A percentile compares a stretch with the other conserved stretches of the same genome.
phyloP scores from a whole-genome alignment of 805 yeast genomes.

The Ogataea trehaloabstinens region DNA sequence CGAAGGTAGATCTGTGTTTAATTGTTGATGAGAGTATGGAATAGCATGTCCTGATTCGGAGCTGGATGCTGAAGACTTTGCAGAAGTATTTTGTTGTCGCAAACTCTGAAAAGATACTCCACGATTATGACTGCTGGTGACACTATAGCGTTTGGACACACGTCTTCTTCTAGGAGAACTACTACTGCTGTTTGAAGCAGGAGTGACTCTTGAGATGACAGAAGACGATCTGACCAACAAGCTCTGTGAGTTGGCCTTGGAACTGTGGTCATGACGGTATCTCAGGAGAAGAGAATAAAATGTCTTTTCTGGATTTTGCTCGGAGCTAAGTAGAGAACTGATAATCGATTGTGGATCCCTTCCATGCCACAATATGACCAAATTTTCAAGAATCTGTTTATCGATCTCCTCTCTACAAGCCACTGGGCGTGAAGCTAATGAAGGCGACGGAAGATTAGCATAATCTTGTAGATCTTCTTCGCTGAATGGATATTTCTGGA shows the following conservation, averaged over 20 bases:
- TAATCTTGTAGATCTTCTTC: slow-evolving; percentile 30
- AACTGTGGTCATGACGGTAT: slow-evolving; percentile 35
- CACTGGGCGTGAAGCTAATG: slow-evolving; percentile 50
- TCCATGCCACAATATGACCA: slow-evolving; percentile 59
- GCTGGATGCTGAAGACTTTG: too few relatives aligned
- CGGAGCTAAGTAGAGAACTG: slow-evolving; percentile 26
- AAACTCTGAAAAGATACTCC: slow-evolving; percentile 45
- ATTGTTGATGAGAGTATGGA: background rate
- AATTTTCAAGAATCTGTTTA: slow-evolving; percentile 50
- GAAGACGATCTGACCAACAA: slow-evolving; percentile 30
- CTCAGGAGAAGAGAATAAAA: slow-evolving; percentile 35
- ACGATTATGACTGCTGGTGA: slow-evolving; percentile 44
- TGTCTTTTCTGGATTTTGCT: slow-evolving; percentile 36
- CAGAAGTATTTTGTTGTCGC: slow-evolving; percentile 14
- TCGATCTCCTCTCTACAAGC: slow-evolving; percentile 49
- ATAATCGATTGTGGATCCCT: slow-evolving; percentile 39
- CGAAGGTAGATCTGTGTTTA: slow-evolving; percentile 11
- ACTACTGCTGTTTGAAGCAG: slow-evolving; percentile 21
- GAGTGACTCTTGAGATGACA: slow-evolving; percentile 28
- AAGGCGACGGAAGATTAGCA: slow-evolving; percentile 51
- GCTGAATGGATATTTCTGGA: slow-evolving; percentile 66
- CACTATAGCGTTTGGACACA: slow-evolving; percentile 39
- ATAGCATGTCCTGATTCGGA: too few relatives aligned
- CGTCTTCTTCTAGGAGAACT: slow-evolving; percentile 38
- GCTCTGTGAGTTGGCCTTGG: slow-evolving; percentile 17